These are phyloP conservation scores for Penicillium arizonense DNA, from an alignment of 495 filamentous ascomycete species.

Conservation along the genomic window DNA sequence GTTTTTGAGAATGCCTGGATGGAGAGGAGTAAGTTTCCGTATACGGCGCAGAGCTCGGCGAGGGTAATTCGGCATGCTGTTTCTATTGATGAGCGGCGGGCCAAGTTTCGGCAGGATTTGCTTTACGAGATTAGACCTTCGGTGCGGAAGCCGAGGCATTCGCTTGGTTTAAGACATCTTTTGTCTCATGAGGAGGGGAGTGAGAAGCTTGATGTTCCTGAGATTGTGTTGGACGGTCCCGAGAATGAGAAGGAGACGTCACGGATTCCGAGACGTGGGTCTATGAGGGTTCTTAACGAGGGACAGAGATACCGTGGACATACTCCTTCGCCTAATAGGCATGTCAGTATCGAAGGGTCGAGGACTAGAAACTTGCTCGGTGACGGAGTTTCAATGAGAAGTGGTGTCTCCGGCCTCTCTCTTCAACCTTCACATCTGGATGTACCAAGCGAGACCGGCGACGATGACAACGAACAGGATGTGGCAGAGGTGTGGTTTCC, in stretches of 20 bases:
- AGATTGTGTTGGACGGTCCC: slow-evolving; percentile 5
- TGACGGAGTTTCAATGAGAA: slow-evolving; percentile 7
- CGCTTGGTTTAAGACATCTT: slow-evolving; percentile 17
- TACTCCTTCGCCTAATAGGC: not conserved
- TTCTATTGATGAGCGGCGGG: slow-evolving; percentile 74
- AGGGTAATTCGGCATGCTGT: slow-evolving; percentile 69
- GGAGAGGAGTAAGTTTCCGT: slow-evolving; percentile 77
- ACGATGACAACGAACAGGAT: slow-evolving; percentile 65
- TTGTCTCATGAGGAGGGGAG: slow-evolving; percentile 4
- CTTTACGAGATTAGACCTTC: slow-evolving; percentile 56
- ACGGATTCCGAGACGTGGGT: not conserved
- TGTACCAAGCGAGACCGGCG: slow-evolving; percentile 47
- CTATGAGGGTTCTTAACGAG: not conserved
- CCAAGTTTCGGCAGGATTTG: slow-evolving; percentile 67
- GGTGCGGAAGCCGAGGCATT: slow-evolving; percentile 24
- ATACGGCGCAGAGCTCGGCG: slow-evolving; percentile 77
- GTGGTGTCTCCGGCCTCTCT: too few species aligned
- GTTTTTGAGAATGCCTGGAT: slow-evolving; percentile 84
- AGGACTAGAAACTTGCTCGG: slow-evolving; percentile 44
- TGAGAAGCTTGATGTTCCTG: slow-evolving; percentile 10
- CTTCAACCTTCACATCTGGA: slow-evolving; percentile 22
- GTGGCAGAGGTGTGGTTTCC: slow-evolving; percentile 85
- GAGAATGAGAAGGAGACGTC: not conserved
- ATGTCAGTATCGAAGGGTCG: too few species aligned
- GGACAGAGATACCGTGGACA: slow-evolving; percentile 15